Evolutionary conservation across 139 green algal genomes (phyloP).

Genomic region (Mychonastes homosphaera): DNA sequence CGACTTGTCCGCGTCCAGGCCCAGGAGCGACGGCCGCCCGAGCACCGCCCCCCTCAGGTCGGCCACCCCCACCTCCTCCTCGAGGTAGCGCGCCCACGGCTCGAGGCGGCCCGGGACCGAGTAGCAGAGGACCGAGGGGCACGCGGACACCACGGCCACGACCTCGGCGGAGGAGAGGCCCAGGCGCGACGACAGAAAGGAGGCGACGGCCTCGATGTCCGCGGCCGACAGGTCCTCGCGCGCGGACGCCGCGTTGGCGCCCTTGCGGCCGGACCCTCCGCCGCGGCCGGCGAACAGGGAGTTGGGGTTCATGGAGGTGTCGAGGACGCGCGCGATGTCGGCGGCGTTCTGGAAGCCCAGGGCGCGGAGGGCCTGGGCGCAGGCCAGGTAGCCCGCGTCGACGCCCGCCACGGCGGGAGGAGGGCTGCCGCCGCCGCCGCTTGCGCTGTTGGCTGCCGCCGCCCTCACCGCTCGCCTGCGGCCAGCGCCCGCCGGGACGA

Average conservation of each 20-base stretch:
- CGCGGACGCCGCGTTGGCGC: too few species aligned
- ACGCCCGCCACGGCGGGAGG: too few species aligned
- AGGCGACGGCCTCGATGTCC: not conserved
- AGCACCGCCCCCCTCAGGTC: constrained; percentile 29
- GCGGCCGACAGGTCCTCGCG: not conserved
- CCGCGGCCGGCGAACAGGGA: constrained; percentile 37
- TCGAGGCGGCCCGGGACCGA: constrained; percentile 38
- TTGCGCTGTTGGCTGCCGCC: too few species aligned
- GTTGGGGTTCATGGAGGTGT: constrained; percentile 74
- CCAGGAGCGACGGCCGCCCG: constrained; percentile 51
- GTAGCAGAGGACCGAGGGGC: constrained; percentile 61
- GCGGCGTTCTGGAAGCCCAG: constrained; percentile 42
- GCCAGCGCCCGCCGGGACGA: too few species aligned
- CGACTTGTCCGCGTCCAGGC: constrained; percentile 47
- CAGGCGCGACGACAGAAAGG: not conserved
- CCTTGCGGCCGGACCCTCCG: too few species aligned
- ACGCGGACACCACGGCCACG: constrained; percentile 43
- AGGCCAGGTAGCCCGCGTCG: constrained; percentile 24
- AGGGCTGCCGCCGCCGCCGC: too few species aligned
- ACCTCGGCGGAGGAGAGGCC: not conserved
- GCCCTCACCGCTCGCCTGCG: too few species aligned
- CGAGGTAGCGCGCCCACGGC: constrained; percentile 50
- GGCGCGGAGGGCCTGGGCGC: constrained; percentile 25
- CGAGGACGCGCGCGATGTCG: constrained; percentile 51
- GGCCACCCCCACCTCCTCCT: constrained; percentile 4